Conservation (phyloP, 2,329 filamentous ascomycete genomes). For the Aspergillus aculeatinus region DNA sequence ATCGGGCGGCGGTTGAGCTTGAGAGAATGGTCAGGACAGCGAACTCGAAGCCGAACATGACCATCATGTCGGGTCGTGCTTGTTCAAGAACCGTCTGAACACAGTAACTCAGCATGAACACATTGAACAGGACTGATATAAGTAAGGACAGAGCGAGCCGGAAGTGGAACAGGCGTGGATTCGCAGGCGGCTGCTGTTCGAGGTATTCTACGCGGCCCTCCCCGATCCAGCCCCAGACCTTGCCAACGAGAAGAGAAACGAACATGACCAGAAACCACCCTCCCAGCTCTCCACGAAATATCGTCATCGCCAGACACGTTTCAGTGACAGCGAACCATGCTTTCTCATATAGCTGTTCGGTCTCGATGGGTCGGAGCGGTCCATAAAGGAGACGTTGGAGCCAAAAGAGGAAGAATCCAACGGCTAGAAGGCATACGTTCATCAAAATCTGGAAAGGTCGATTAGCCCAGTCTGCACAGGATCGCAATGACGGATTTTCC, state of each 20-base stretch:
- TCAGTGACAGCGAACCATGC: constrained; percentile 98
- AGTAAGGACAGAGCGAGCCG: constrained; percentile 76
- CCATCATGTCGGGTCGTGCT: constrained; percentile 97
- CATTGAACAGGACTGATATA: constrained; percentile 76
- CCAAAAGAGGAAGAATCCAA: constrained; percentile 77
- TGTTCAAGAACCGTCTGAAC: constrained; percentile 80
- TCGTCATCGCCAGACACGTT: constrained; percentile 96
- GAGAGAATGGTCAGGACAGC: constrained; percentile 81
- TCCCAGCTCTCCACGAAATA: constrained; percentile 92
- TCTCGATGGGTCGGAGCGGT: constrained; percentile 84
- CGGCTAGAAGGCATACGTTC: constrained; percentile 81
- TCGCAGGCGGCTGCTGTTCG: constrained; percentile 90
- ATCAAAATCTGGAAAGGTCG: constrained; percentile 68
- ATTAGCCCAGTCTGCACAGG: neutral
- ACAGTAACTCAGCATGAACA: constrained; percentile 76
- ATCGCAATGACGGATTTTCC: neutral
- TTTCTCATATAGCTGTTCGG: constrained; percentile 95
- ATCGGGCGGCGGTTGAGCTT: constrained; percentile 73
- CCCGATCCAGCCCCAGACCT: constrained; percentile 98
- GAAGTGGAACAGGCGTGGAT: constrained; percentile 82
- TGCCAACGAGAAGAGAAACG: constrained; percentile 83
- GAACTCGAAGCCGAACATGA: constrained; percentile 99
- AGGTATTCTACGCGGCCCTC: constrained; percentile 91
- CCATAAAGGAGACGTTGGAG: constrained; percentile 91
- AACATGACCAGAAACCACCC: constrained; percentile 98